Evolutionary conservation across 2,329 filamentous ascomycete species (phyloP).

Genomic region (Ophiostoma pallidulum): DNA sequence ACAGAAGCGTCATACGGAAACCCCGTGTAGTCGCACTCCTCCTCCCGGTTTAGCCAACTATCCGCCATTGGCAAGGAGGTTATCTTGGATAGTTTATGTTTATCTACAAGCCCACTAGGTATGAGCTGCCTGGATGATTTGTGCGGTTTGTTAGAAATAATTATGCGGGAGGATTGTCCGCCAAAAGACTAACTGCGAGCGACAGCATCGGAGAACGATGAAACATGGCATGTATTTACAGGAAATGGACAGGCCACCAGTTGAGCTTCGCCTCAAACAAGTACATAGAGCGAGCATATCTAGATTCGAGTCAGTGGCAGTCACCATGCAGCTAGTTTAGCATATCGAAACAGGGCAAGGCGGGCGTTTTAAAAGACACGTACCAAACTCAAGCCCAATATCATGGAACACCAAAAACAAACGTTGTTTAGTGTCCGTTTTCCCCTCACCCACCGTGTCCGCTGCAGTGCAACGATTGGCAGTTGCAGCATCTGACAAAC

Average conservation of each 20-base stretch:
- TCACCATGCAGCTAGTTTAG: background rate
- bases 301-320: constrained; percentile 17
- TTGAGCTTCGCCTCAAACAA: constrained; percentile 27
- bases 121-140: no score
- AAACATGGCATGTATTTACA: no score
- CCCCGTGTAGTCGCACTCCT: no score
- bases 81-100: no score
- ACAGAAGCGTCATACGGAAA: no score
- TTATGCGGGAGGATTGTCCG: no score
- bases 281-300: constrained; percentile 47
- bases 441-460: constrained; percentile 64
- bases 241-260: background rate
- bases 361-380: constrained; percentile 24
- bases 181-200: no score
- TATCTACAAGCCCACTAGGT: no score
- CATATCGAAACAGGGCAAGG: background rate
- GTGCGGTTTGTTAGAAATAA: no score
- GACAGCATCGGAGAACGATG: no score
- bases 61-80: no score
- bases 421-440: constrained; percentile 76
- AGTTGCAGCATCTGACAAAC: constrained; percentile 93
- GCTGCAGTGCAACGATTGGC: constrained; percentile 86
- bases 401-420: constrained; percentile 88
- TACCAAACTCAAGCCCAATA: constrained; percentile 73
- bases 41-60: no score